These are phyloP conservation scores for Leishmania guyanensis DNA, from an alignment of 208 protist species.

Conservation along the genomic window DNA sequence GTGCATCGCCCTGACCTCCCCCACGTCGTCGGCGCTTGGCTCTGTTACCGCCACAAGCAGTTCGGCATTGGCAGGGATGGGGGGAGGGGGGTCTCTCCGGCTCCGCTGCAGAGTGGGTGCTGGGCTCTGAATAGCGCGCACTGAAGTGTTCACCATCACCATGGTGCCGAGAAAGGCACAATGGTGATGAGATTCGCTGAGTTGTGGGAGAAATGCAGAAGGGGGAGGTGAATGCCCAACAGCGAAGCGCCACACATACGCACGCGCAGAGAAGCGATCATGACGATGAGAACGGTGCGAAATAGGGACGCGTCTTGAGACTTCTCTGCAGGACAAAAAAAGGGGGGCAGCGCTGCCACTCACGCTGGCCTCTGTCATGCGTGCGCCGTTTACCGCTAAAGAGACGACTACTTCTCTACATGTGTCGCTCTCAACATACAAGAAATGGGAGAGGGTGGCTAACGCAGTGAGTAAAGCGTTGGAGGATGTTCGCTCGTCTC, in stretches of 20 bases:
- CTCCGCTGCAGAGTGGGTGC: no score
- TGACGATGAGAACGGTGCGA: background rate
- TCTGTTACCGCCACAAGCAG: no score
- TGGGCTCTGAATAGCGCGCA: background rate
- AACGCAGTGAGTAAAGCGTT: background rate
- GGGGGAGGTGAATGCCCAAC: background rate
- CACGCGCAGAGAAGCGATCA: background rate
- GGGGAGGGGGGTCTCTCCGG: background rate
- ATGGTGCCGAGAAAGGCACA: background rate
- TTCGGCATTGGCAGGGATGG: no score
- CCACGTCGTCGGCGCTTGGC: no score
- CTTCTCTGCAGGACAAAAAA: background rate
- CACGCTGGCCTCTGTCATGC: background rate
- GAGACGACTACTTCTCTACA: background rate
- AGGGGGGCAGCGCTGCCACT: background rate
- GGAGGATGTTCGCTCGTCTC: background rate
- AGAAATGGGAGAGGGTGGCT: background rate
- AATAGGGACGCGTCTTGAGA: background rate
- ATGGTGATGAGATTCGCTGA: background rate
- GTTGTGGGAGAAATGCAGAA: background rate
- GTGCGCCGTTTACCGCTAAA: background rate
- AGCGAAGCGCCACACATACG: background rate
- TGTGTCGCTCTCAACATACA: background rate
- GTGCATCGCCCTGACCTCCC: no score
- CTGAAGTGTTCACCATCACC: background rate